Evolutionary conservation across 2,329 filamentous ascomycete species (phyloP).

Genomic region (Pyrenophora teres): DNA sequence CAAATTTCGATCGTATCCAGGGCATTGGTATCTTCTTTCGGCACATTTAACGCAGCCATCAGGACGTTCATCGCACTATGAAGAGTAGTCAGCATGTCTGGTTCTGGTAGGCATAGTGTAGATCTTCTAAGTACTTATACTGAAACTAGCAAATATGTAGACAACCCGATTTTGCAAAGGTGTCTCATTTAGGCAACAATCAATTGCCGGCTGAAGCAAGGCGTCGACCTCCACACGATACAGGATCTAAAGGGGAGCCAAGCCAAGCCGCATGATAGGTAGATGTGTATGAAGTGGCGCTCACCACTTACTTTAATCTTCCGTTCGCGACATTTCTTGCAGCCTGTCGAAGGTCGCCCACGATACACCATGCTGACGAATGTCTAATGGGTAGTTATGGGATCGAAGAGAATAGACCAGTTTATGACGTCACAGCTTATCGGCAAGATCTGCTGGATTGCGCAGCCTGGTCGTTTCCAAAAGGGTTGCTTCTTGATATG

Average conservation of each 20-base stretch:
- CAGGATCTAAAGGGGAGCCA: neutral
- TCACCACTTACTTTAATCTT: slow-evolving; percentile 46
- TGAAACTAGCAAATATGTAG: neutral
- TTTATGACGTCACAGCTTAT: neutral
- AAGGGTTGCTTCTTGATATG: too few relatives aligned
- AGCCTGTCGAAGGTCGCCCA: slow-evolving; percentile 41
- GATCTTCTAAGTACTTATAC: neutral
- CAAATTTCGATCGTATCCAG: slow-evolving; percentile 37
- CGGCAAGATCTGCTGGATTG: too few relatives aligned
- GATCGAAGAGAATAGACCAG: too few relatives aligned
- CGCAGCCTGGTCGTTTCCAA: too few relatives aligned
- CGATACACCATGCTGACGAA: slow-evolving; percentile 40
- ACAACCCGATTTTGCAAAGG: slow-evolving; percentile 1
- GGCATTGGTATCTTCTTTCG: slow-evolving; percentile 30
- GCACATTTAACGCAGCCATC: slow-evolving; percentile 36
- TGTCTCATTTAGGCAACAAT: slow-evolving; percentile 5
- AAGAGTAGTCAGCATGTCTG: neutral
- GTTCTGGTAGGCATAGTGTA: neutral
- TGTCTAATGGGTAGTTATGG: too few relatives aligned
- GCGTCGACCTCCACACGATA: neutral
- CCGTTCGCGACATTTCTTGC: slow-evolving; percentile 46
- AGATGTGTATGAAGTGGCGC: neutral
- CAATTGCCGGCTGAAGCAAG: neutral
- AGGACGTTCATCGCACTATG: slow-evolving; percentile 40
- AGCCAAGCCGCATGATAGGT: neutral